phyloP scores from a whole-genome alignment of 2,329 filamentous ascomycete genomes.

The Epicoccum sorghinum region DNA sequence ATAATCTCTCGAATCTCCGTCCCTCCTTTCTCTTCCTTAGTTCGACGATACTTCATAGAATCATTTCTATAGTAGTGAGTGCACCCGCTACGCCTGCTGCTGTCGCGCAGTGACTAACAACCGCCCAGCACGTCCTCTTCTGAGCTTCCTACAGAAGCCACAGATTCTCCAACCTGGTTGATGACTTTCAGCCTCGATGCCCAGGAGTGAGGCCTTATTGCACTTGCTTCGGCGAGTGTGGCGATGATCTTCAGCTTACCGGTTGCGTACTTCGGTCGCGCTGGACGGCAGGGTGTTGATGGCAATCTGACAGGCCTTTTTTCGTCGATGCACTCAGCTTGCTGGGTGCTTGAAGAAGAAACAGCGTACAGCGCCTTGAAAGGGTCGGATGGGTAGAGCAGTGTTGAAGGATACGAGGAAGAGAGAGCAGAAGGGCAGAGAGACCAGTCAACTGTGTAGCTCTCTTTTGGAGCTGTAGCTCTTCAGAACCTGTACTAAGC shows the following conservation, averaged over 20 bases:
- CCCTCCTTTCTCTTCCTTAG: conserved; percentile 11
- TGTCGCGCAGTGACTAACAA: too few relatives aligned
- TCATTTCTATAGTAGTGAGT: conserved; percentile 96
- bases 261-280: conserved; percentile 77
- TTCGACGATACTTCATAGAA: conserved; percentile 35
- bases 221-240: conserved; percentile 79
- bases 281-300: conserved; percentile 79
- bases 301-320: conserved; percentile 78
- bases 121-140: conserved; percentile 87
- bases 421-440: too few relatives aligned
- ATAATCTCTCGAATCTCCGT: conserved; percentile 5
- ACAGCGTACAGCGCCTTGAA: too few relatives aligned
- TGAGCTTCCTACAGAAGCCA: conserved; percentile 92
- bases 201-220: conserved; percentile 81
- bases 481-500: too few relatives aligned
- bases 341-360: conserved; percentile 42
- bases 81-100: too few relatives aligned
- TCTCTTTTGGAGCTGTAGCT: too few relatives aligned
- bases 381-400: too few relatives aligned
- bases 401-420: too few relatives aligned
- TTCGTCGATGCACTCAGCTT: conserved; percentile 42
- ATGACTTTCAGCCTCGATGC: conserved; percentile 84
- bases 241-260: conserved; percentile 92
- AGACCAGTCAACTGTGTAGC: too few relatives aligned
- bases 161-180: conserved; percentile 89